These are phyloP conservation scores for Globisporangium splendens DNA, from an alignment of 352 stramenopile species.

Conservation along the genomic window DNA sequence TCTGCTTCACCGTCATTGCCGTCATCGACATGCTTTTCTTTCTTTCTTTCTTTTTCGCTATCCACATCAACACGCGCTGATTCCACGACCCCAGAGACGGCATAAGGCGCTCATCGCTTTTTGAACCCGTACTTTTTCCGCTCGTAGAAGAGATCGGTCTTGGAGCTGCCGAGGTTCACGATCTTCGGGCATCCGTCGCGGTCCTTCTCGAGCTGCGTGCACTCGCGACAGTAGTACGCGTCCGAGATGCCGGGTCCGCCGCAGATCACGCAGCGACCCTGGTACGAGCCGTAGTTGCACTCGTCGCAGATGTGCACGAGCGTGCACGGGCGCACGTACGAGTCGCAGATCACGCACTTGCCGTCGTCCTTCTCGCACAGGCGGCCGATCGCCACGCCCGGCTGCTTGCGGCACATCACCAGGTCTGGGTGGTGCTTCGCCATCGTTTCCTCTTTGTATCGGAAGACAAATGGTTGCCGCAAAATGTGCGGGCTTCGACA, in stretches of 20 bases:
- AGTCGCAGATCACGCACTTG: conserved; percentile 99
- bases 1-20: not conserved
- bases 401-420: conserved; percentile 99
- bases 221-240: conserved; percentile 99
- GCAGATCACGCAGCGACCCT: conserved; percentile 97
- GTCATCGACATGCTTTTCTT: too few species aligned
- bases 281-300: conserved; percentile 99
- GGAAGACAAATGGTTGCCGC: too few species aligned
- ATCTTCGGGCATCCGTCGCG: conserved; percentile 99
- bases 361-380: conserved; percentile 99
- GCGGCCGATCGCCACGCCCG: conserved; percentile 95
- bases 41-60: too few species aligned
- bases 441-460: conserved; percentile 58
- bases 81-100: too few species aligned
- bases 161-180: conserved; percentile 95
- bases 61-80: too few species aligned
- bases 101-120: conserved; percentile 52
- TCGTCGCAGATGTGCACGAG: conserved; percentile 99
- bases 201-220: conserved; percentile 95
- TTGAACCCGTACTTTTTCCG: conserved; percentile 97
- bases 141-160: conserved; percentile 99
- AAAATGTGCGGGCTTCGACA: too few species aligned
- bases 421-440: conserved; percentile 99
- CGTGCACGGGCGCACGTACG: conserved; percentile 96
- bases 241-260: conserved; percentile 96